Evolutionary conservation across 73 alveolate genomes (phyloP), one percentile per base, ranked within the genome.

Genomic region (Tetrahymena borealis): DNA sequence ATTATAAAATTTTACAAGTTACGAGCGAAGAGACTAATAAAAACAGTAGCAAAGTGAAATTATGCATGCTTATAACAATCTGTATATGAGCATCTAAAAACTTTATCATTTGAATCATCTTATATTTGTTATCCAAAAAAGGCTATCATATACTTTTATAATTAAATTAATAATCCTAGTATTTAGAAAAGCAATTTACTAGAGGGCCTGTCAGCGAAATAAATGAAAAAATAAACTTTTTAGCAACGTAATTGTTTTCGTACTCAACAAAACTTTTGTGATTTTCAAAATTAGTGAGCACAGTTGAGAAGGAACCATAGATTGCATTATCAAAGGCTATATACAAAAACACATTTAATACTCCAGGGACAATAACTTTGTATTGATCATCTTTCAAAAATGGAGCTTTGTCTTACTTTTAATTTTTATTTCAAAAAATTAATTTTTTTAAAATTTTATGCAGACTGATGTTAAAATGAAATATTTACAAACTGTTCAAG

Each of bases 251-350:
- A 33, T 93, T 93, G 7, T 42, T 40, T 36, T 93, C 95, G 16
- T 79, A 93, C 15, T 93, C 95, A 39, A 33, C 77, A 16, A 93
- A 91, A 60, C 93, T 93, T 40, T 85, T 32, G 41, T 93, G 95
- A 93, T 93, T 93, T n/a, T 93, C 95, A 24, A 37, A 79, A 13
- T 79, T 78, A 31, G 95, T 93, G 93, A 93, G 41, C 35, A 38
- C 78, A 28, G 78, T 79, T 85, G 95, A 90, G 37, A 93, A 93
- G 3, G 32, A 6, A 35, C 91, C 95, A 85, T 93, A 93, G 9
- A 93, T 32, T 60, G n/a, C n/a, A 5, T 40, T 40, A 79, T 93
- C 93, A 85, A 93, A 93, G 6, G 79, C 79, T 20, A 33, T 10
- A 33, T 79, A 78, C 5, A 93, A 33, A 28, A 93, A 32, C 15